phyloP scores from a whole-genome alignment of 495 filamentous ascomycete genomes.

The Daldinia childiae region DNA sequence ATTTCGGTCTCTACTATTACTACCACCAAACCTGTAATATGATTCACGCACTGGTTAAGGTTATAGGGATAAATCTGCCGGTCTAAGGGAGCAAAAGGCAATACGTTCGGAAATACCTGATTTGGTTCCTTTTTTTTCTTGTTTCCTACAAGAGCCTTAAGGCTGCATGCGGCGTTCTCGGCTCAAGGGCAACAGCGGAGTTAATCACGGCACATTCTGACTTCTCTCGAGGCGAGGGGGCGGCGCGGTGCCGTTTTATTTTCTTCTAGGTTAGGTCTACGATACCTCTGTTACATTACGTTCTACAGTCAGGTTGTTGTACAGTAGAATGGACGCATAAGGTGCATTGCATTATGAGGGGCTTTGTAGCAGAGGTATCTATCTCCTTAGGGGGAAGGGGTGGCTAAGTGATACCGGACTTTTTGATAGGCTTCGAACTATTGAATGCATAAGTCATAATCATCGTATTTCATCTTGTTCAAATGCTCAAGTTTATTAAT shows the following conservation, averaged over 20 bases:
- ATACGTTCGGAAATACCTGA: neutral
- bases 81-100: neutral
- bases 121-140: slow-evolving; percentile 2
- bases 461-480: too few relatives aligned
- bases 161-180: slow-evolving; percentile 34
- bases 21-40: neutral
- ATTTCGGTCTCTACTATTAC: neutral
- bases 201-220: slow-evolving; percentile 17
- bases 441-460: slow-evolving; percentile 23
- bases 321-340: slow-evolving; percentile 31
- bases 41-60: neutral
- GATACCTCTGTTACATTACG: slow-evolving; percentile 28
- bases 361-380: slow-evolving; percentile 11
- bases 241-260: slow-evolving; percentile 1
- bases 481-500: neutral
- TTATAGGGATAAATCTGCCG: neutral
- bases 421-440: slow-evolving; percentile 10
- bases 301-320: slow-evolving; percentile 22
- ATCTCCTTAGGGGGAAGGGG: slow-evolving; percentile 6
- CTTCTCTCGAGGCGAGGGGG: slow-evolving; percentile 11
- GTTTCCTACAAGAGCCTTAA: slow-evolving; percentile 13
- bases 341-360: slow-evolving; percentile 23
- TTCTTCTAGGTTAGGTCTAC: slow-evolving; percentile 14
- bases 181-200: slow-evolving; percentile 19
- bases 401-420: neutral